Evolutionary conservation across 306 rosid species (phyloP).

Genomic region (Oemleria cerasiformis): DNA sequence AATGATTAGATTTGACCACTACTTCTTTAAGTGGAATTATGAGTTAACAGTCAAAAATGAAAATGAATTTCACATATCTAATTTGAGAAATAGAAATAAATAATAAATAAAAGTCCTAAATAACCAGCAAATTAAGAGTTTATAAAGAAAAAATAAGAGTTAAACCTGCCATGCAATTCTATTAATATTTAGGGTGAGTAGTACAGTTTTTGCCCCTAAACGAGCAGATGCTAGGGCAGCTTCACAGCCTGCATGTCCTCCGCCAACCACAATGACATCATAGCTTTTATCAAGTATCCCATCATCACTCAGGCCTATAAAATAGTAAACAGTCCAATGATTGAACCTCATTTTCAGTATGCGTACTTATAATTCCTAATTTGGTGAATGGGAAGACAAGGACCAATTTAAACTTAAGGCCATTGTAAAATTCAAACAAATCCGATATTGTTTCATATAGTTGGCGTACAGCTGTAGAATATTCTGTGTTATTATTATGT

Average conservation of each 20-base stretch:
- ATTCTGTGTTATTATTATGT: too few relatives aligned
- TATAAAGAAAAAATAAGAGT: too few relatives aligned
- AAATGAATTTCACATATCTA: too few relatives aligned
- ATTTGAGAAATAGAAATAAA: too few relatives aligned
- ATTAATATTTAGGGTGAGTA: conserved; percentile 82
- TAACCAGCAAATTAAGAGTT: not conserved
- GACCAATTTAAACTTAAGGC: not conserved
- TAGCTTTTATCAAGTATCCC: conserved; percentile 59
- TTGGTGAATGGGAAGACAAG: not conserved
- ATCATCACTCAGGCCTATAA: conserved; percentile 38
- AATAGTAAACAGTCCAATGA: conserved; percentile 1
- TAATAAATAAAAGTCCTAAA: too few relatives aligned
- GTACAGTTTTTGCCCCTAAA: conserved; percentile 87
- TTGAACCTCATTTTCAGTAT: not conserved
- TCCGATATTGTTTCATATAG: too few relatives aligned
- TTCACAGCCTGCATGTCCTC: conserved; percentile 98
- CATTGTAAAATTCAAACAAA: not conserved
- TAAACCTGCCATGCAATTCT: conserved; percentile 99
- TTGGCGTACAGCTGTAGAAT: too few relatives aligned
- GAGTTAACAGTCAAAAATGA: too few relatives aligned
- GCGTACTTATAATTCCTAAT: not conserved
- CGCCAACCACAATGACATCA: conserved; percentile 96
- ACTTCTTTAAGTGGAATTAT: too few relatives aligned
- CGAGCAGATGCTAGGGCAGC: conserved; percentile 88
- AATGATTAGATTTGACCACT: too few relatives aligned